These are phyloP conservation scores for Metschnikowia anglica DNA, from an alignment of 805 yeast genomes.

Conservation along the genomic window DNA sequence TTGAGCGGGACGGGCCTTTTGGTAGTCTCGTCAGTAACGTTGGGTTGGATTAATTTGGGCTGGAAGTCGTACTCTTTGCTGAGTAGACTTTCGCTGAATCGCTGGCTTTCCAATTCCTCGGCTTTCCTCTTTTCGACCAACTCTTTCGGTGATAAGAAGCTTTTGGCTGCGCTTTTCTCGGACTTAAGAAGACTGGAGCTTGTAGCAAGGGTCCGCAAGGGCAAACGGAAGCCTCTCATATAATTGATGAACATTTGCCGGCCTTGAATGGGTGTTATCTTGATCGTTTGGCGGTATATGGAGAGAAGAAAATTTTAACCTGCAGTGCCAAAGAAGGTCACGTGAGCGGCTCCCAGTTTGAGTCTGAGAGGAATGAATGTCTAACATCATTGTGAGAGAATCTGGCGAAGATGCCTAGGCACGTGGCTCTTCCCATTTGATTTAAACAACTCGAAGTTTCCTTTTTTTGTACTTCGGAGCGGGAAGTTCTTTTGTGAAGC, in stretches of 20 bases:
- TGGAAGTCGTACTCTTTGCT: conserved; percentile 27
- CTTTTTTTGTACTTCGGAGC: too few species aligned
- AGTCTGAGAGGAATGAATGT: neutral
- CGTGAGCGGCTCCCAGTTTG: conserved; percentile 1
- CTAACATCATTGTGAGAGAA: too few species aligned
- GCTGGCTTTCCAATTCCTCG: conserved; percentile 27
- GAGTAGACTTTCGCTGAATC: conserved; percentile 30
- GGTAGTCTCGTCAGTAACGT: conserved; percentile 23
- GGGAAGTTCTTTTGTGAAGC: neutral
- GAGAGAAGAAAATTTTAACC: conserved; percentile 6
- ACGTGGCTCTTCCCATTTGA: too few species aligned
- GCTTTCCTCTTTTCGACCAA: conserved; percentile 28
- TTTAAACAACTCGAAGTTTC: too few species aligned
- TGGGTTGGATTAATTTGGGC: conserved; percentile 30
- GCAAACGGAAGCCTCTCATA: conserved; percentile 6
- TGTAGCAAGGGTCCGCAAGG: conserved; percentile 10
- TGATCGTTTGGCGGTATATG: neutral
- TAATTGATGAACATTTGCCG: conserved; percentile 10
- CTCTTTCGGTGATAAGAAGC: conserved; percentile 33
- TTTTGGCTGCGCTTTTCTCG: conserved; percentile 7
- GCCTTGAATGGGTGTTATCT: neutral
- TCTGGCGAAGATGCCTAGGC: too few species aligned
- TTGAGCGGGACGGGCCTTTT: conserved; percentile 73
- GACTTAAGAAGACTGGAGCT: conserved; percentile 4
- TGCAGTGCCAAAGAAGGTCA: conserved; percentile 9